Conservation (phyloP, 129 eudicot species). For the Oenanthe sinensis region DNA sequence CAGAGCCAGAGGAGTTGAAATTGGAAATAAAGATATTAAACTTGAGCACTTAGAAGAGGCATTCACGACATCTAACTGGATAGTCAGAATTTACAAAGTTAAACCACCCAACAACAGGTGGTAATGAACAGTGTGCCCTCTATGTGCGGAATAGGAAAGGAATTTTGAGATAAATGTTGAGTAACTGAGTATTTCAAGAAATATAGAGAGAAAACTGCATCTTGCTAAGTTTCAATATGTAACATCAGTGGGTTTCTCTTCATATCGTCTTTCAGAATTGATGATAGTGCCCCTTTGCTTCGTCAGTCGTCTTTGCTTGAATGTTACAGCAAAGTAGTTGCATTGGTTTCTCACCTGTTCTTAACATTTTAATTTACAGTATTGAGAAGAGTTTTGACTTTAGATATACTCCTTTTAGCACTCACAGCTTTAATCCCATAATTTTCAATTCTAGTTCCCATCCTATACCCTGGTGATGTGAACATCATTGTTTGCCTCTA, state of each 20-base stretch:
- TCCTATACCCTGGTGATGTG: neutral
- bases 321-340: neutral
- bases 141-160: constrained; percentile 12
- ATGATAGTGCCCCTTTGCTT: neutral
- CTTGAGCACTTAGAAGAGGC: constrained; percentile 92
- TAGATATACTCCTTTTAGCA: neutral
- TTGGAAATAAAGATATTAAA: constrained; percentile 89
- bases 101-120: constrained; percentile 89
- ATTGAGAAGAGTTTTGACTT: neutral
- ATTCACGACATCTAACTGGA: constrained; percentile 94
- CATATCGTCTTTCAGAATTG: neutral
- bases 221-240: neutral
- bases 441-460: neutral
- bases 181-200: neutral
- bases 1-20: constrained; percentile 93
- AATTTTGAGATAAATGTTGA: neutral
- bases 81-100: constrained; percentile 88
- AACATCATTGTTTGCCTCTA: neutral
- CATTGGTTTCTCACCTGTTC: neutral
- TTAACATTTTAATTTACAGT: neutral
- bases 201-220: constrained; percentile 5
- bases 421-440: neutral
- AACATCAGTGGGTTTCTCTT: neutral
- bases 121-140: constrained; percentile 25
- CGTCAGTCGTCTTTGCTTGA: neutral